phyloP scores from a whole-genome alignment of 805 yeast species.

The Saccharomycopsis malanga region DNA sequence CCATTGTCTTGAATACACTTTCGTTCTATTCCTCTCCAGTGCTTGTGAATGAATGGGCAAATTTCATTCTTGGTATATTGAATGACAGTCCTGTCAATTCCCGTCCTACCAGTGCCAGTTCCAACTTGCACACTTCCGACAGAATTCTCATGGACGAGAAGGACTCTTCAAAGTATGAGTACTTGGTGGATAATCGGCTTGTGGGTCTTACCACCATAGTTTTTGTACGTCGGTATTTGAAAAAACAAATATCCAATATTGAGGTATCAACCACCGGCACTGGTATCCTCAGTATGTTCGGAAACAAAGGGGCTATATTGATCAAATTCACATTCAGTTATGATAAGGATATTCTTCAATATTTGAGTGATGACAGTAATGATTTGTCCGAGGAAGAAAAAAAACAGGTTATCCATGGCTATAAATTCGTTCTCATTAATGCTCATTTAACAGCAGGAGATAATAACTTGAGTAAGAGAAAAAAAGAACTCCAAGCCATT shows the following conservation, averaged over 20 bases:
- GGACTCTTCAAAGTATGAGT: conserved; percentile 27
- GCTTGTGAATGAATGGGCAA: conserved; percentile 32
- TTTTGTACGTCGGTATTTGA: conserved; percentile 31
- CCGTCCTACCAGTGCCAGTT: conserved; percentile 2
- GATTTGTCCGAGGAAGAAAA: conserved; percentile 20
- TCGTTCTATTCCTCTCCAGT: conserved; percentile 31
- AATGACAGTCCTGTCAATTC: conserved; percentile 5
- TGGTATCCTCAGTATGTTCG: conserved; percentile 51
- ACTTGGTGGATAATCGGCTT: conserved; percentile 40
- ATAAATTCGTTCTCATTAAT: conserved; percentile 35
- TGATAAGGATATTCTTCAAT: conserved; percentile 25
- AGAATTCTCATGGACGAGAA: conserved; percentile 7
- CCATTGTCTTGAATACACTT: conserved; percentile 39
- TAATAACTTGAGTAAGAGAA: conserved; percentile 32
- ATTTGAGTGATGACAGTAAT: conserved; percentile 8
- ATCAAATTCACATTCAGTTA: conserved; percentile 37
- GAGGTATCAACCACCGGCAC: conserved; percentile 43
- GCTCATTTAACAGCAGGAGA: conserved; percentile 52
- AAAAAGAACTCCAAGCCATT: conserved; percentile 40
- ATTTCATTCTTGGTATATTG: conserved; percentile 24
- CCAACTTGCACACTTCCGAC: conserved; percentile 12
- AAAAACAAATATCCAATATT: conserved; percentile 34
- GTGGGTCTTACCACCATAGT: conserved; percentile 46
- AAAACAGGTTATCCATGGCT: conserved; percentile 29
- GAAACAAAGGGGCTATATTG: conserved; percentile 54